Base-by-base conservation (phyloP, 2,329 filamentous ascomycete species). In the Penicillium sp. region DNA sequence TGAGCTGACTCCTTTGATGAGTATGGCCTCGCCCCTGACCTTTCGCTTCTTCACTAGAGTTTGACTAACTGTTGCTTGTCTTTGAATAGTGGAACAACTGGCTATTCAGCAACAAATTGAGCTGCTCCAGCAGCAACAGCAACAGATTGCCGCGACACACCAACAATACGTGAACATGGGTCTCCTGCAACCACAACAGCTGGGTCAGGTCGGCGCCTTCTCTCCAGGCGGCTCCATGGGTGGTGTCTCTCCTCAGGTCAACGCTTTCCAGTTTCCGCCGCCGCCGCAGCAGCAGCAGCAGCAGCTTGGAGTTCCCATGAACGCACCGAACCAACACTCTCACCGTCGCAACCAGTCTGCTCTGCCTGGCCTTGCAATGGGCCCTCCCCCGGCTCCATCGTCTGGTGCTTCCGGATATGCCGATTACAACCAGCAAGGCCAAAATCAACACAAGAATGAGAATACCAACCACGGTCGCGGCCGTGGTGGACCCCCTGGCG, bases 301-400 rank as follows among this genome's bases (percentile, higher is more conserved):
- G 77, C 82, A 87, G 68, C 78, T 88, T 73, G 90, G 88, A 65
- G 84, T 91, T 38, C 84, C 86, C 57, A 87, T 94, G 86, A 90
- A 88, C 69, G 83, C 90, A 63, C 89, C 91, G 45, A 88, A 85
- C 63, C 92, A 95, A 76, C 88, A 90, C 65, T 88, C 92, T 77
- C 95, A 99, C 84, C 92, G 95, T 78, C 92, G 95, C 82, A 98
- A 98, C 83, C 94, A 97, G 80, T 98, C 95, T 75, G 94, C 94
- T 74, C 85, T 98, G 67, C 93, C 95, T 53, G 95, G 92, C 71
- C 92, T 97, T 85, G 87, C 89, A 63, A 90, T 96, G 87, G 92
- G 91, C 25, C 90, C 93, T 60, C 92, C 92, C 17, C 94, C 95
- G 58, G 95, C 95, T 63, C 96, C 95, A 17, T 96, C 95, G 25